These are phyloP conservation scores for Fraxinus velutina DNA, from an alignment of 305 asterid species.

Conservation along the genomic window DNA sequence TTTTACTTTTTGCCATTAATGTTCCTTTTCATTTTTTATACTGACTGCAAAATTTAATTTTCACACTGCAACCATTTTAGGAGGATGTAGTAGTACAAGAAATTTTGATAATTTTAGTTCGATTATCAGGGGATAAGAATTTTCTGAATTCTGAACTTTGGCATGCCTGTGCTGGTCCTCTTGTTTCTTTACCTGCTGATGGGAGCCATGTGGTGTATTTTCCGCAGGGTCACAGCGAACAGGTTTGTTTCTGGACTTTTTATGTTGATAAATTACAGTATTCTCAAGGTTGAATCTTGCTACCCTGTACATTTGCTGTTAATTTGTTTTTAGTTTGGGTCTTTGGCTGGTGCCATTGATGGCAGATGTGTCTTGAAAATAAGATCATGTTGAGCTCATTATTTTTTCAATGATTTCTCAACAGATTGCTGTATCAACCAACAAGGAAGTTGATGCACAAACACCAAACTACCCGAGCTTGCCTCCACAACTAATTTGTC, in stretches of 20 bases:
- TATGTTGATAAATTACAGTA: not conserved
- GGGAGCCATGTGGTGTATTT: conserved; percentile 79
- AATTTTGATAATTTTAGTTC: conserved; percentile 16
- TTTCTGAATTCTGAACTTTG: conserved; percentile 72
- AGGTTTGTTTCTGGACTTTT: conserved; percentile 37
- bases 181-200: conserved; percentile 66
- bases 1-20: conserved; percentile 9
- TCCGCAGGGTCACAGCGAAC: conserved; percentile 87
- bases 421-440: conserved; percentile 65
- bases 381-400: not conserved
- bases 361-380: not conserved
- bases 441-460: conserved; percentile 62
- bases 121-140: conserved; percentile 50
- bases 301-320: not conserved
- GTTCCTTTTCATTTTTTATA: not conserved
- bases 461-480: conserved; percentile 61
- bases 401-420: conserved; percentile 4
- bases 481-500: conserved; percentile 64
- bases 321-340: not conserved
- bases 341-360: not conserved
- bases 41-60: not conserved
- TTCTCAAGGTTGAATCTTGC: not conserved
- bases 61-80: not conserved
- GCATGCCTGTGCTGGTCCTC: conserved; percentile 96
- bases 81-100: not conserved